Base-by-base conservation (phyloP, 2,329 filamentous ascomycete species). In the Dactylellina cionopaga region DNA sequence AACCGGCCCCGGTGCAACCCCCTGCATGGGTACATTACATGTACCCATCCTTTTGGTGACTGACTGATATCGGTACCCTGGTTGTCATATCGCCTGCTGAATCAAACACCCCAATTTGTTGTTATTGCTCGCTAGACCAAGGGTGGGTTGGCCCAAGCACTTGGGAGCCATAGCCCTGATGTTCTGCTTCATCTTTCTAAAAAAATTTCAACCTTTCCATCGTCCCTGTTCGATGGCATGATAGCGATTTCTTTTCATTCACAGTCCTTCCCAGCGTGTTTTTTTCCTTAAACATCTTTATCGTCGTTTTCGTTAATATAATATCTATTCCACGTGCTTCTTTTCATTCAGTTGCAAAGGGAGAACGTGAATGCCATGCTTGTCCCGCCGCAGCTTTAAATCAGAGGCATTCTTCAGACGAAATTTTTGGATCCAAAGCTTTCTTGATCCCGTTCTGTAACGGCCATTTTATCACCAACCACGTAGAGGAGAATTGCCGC, bases 21-120 rank as follows among this genome's bases (percentile, higher is more conserved):
- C 54, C 47, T 69, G 62, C n/a, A n/a, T n/a, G n/a, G n/a, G n/a
- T n/a, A n/a, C n/a, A n/a, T n/a, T n/a, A n/a, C n/a, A n/a, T n/a
- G n/a, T n/a, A n/a, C n/a, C n/a, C 31, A 27, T 25, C 29, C 15
- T 15, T 41, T 66, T n/a, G 62, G 44, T 51, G 63, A 58, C 54
- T 51, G 63, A 58, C 54, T 68, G 54, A 60, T 62, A 70, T 56
- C 46, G 11, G 9, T 13, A 22, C 66, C 66, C 66, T 43, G 66
- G 49, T 54, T 64, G 56, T 52, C 43, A 58, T 71, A 49, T 71
- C 65, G 56, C 56, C 65, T 70, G 65, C 46, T 47, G 47, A 60
- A 56, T 63, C 56, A 70, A 70, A 70, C 65, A 70, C 35, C 25
- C 54, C 56, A 70, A 70, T 70, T 70, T 70, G 56, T 49, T 46